Conservation (phyloP, 2,329 filamentous ascomycete genomes). For the Epichloe elymi region DNA sequence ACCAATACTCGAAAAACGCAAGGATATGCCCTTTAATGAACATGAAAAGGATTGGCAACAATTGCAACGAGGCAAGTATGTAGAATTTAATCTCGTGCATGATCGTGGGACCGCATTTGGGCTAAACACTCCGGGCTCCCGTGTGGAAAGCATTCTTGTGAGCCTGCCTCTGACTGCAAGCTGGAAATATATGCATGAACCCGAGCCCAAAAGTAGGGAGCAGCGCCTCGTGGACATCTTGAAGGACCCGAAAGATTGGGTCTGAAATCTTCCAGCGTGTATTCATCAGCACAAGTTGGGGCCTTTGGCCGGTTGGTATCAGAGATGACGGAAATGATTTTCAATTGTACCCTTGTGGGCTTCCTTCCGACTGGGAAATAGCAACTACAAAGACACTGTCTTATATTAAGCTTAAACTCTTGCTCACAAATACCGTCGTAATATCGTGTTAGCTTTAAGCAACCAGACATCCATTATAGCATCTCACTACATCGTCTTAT, state of each 20-base stretch:
- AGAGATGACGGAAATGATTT: too few relatives aligned
- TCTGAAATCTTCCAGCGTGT: slow-evolving; percentile 24
- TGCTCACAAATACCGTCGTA: too few relatives aligned
- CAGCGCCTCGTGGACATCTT: slow-evolving; percentile 65
- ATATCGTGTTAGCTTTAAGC: too few relatives aligned
- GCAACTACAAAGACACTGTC: too few relatives aligned
- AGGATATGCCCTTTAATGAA: slow-evolving; percentile 80
- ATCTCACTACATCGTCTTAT: too few relatives aligned
- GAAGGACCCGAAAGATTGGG: slow-evolving; percentile 52
- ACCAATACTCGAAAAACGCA: slow-evolving; percentile 76
- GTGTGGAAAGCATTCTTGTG: slow-evolving; percentile 96
- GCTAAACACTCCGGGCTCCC: slow-evolving; percentile 77
- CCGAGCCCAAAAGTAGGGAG: slow-evolving; percentile 62
- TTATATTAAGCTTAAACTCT: too few relatives aligned
- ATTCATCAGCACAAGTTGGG: too few relatives aligned
- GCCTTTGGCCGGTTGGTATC: too few relatives aligned
- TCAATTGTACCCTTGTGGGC: too few relatives aligned
- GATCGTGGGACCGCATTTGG: slow-evolving; percentile 93
- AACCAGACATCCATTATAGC: too few relatives aligned
- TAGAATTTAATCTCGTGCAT: slow-evolving; percentile 97
- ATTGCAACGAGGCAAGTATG: slow-evolving; percentile 82
- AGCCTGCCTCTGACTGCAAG: slow-evolving; percentile 83
- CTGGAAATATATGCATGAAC: slow-evolving; percentile 93
- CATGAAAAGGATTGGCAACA: slow-evolving; percentile 95
- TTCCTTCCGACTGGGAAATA: too few relatives aligned